These are phyloP conservation scores for Musa beccarii DNA, from an alignment of 176 grass and related monocot species.

Conservation along the genomic window DNA sequence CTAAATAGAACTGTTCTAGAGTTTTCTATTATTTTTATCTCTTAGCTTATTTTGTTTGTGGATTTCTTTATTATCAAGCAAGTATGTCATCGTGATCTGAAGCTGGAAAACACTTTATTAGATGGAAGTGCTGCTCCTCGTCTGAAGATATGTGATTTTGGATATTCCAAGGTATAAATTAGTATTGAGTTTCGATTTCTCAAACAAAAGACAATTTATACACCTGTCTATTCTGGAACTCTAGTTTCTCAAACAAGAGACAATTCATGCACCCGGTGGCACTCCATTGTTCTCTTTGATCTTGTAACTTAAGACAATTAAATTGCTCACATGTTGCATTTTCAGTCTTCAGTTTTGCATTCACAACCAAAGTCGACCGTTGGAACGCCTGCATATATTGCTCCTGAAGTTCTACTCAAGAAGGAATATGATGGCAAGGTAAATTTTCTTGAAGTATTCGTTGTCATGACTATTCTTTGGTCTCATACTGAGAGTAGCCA, in stretches of 20 bases:
- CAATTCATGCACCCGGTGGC: too few relatives aligned
- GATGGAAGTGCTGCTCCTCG: slow-evolving; percentile 86
- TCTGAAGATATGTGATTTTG: slow-evolving; percentile 95
- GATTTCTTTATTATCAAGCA: slow-evolving; percentile 62
- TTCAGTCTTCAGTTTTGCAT: slow-evolving; percentile 56
- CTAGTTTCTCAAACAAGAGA: neutral
- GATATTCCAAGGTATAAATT: slow-evolving; percentile 76
- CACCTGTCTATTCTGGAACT: neutral
- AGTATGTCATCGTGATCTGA: slow-evolving; percentile 99
- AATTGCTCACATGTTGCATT: neutral
- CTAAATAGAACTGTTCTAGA: neutral
- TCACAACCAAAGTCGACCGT: slow-evolving; percentile 81
- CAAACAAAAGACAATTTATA: neutral
- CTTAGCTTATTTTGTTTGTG: slow-evolving; percentile 22
- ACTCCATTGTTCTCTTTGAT: too few relatives aligned
- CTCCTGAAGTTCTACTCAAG: slow-evolving; percentile 51
- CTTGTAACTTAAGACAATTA: neutral
- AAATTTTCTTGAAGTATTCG: slow-evolving; percentile 8
- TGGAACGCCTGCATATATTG: slow-evolving; percentile 70
- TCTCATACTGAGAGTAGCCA: neutral
- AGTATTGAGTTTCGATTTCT: neutral
- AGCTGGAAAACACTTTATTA: slow-evolving; percentile 87
- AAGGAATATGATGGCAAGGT: slow-evolving; percentile 77
- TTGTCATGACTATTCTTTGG: too few relatives aligned
- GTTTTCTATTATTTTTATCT: slow-evolving; percentile 3